A percentile compares a stretch with the other conserved stretches of the same genome.
phyloP scores from a whole-genome alignment of 805 yeast genomes.

The Starmerella bacillaris region DNA sequence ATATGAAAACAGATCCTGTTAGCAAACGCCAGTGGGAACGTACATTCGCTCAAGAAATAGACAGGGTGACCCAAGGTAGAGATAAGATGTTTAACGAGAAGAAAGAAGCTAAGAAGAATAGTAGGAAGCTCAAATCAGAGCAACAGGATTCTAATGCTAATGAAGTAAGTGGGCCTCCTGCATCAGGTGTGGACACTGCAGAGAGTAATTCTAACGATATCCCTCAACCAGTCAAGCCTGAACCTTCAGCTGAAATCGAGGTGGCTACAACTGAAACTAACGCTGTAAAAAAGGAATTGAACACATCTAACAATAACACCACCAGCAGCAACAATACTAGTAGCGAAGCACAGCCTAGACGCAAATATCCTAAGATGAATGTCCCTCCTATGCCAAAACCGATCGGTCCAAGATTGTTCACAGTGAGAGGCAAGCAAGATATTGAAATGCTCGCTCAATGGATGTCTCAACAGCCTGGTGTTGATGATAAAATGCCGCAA shows the following conservation, averaged over 20 bases:
- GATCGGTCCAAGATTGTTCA: slow-evolving; percentile 9
- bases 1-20: slow-evolving; percentile 11
- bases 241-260: background rate
- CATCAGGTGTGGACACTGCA: background rate
- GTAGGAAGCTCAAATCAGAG: background rate
- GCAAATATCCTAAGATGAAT: slow-evolving; percentile 13
- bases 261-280: background rate
- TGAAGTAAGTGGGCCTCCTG: background rate
- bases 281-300: background rate
- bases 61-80: slow-evolving; percentile 4
- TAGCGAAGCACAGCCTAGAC: slow-evolving; percentile 2
- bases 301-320: no score
- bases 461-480: slow-evolving; percentile 17
- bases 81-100: slow-evolving; percentile 11
- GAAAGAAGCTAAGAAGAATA: slow-evolving; percentile 1
- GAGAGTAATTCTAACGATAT: background rate
- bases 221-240: background rate
- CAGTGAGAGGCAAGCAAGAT: slow-evolving; percentile 17
- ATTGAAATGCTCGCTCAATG: slow-evolving; percentile 17
- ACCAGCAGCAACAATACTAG: background rate
- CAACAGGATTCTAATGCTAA: background rate
- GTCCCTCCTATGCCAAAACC: slow-evolving; percentile 7
- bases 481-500: slow-evolving; percentile 5
- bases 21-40: slow-evolving; percentile 5
- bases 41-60: slow-evolving; percentile 7